phyloP scores from a whole-genome alignment of 257 asterid genomes.

The Ilex aquifolium region DNA sequence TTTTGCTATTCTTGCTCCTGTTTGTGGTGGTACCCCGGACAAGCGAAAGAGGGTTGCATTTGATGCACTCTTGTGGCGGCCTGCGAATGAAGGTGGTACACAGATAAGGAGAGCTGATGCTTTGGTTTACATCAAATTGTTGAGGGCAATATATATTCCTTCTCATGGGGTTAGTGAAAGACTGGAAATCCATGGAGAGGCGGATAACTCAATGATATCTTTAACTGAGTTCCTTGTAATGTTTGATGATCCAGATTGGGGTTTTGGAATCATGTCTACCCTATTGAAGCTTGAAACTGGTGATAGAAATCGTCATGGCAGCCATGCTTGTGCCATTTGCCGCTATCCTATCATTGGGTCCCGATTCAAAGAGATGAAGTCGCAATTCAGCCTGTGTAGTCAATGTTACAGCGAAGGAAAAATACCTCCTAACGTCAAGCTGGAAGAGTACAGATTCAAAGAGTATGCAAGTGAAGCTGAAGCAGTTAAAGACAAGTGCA shows the following conservation, averaged over 20 bases:
- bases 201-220: conserved; percentile 48
- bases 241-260: conserved; percentile 96
- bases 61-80: conserved; percentile 88
- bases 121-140: conserved; percentile 51
- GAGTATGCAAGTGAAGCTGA: conserved; percentile 78
- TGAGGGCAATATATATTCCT: conserved; percentile 83
- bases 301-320: conserved; percentile 90
- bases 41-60: conserved; percentile 77
- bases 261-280: conserved; percentile 68
- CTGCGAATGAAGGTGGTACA: conserved; percentile 63
- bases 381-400: conserved; percentile 68
- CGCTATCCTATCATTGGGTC: conserved; percentile 86
- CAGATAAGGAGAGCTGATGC: conserved; percentile 81
- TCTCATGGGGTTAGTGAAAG: conserved; percentile 73
- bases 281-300: conserved; percentile 76
- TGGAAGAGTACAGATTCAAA: conserved; percentile 80
- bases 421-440: conserved; percentile 69
- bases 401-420: conserved; percentile 90
- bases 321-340: conserved; percentile 76
- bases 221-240: conserved; percentile 54
- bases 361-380: conserved; percentile 82
- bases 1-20: conserved; percentile 78
- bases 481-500: conserved; percentile 84
- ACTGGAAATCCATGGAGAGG: conserved; percentile 74
- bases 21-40: conserved; percentile 77